Evolutionary conservation across 306 rosid species (phyloP).

Genomic region (Senna tora): DNA sequence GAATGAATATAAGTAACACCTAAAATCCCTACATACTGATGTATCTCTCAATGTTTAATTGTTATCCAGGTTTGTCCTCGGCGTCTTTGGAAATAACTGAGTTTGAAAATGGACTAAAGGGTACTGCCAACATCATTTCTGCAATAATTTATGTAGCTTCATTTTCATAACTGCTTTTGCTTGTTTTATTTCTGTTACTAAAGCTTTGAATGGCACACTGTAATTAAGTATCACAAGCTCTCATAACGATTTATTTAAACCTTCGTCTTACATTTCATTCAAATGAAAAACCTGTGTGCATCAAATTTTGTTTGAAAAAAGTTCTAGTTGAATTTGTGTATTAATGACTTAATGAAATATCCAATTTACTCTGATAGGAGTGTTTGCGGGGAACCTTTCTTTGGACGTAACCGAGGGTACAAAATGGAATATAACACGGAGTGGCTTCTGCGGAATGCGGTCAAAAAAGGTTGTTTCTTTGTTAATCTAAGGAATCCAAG

Average conservation of each 20-base stretch:
- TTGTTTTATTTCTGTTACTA: not conserved
- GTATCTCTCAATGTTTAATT: conserved; percentile 18
- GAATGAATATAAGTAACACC: not conserved
- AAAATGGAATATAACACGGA: conserved; percentile 67
- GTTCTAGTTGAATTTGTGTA: not conserved
- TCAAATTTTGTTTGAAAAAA: not conserved
- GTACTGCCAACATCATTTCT: conserved; percentile 24
- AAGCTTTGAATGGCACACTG: not conserved
- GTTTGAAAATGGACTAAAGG: conserved; percentile 57
- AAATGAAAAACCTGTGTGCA: not conserved
- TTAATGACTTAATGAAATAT: not conserved
- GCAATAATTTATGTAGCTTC: not conserved
- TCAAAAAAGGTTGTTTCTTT: conserved; percentile 72
- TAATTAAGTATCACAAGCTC: not conserved
- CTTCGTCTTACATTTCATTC: not conserved
- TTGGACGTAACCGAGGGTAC: conserved; percentile 63
- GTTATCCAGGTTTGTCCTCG: conserved; percentile 73
- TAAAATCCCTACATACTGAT: not conserved
- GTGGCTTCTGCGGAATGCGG: conserved; percentile 97
- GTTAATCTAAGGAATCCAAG: not conserved
- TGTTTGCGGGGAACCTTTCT: conserved; percentile 86
- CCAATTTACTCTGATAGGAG: conserved; percentile 46
- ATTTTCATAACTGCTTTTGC: not conserved
- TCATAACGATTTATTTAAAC: not conserved
- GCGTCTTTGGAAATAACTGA: conserved; percentile 86